Evolutionary conservation across 495 filamentous ascomycete genomes (phyloP).

Genomic region (Penicillium egyptiacum): DNA sequence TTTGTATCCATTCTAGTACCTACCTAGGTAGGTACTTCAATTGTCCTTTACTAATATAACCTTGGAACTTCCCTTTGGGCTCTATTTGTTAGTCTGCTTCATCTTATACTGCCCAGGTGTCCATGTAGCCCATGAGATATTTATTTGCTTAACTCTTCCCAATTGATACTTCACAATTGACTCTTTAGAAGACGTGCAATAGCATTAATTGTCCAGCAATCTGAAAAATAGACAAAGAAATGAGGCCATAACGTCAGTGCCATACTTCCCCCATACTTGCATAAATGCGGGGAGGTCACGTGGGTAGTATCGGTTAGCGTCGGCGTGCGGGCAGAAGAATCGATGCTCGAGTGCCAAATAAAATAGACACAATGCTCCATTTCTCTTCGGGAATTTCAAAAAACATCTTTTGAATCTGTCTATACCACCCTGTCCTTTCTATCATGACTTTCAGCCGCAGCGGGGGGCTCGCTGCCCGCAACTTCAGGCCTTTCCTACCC

Average conservation of each 20-base stretch:
- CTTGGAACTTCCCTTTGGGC: background rate
- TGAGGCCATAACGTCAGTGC: background rate
- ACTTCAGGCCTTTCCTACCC: conserved; percentile 30
- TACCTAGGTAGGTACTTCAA: too few species aligned
- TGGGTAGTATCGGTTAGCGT: conserved; percentile 45
- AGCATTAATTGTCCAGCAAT: background rate
- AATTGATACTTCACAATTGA: background rate
- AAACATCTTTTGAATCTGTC: conserved; percentile 1
- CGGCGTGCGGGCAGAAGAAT: conserved; percentile 28
- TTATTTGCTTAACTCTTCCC: background rate
- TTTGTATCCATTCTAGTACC: background rate
- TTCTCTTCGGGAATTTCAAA: conserved; percentile 7
- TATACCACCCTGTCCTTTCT: conserved; percentile 1
- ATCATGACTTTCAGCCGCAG: conserved; percentile 41
- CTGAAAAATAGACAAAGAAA: background rate
- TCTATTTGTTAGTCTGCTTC: background rate
- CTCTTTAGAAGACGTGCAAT: background rate
- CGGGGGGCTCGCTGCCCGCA: conserved; percentile 28
- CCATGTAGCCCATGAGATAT: background rate
- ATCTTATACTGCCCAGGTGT: background rate
- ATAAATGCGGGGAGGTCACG: conserved; percentile 37
- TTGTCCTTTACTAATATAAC: background rate
- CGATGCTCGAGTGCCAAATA: conserved; percentile 7
- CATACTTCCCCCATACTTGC: conserved; percentile 2
- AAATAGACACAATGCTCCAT: conserved; percentile 23